Evolutionary conservation across 83 land plant species (phyloP), one percentile per base, ranked within the genome.

Genomic region (Picea abies): DNA sequence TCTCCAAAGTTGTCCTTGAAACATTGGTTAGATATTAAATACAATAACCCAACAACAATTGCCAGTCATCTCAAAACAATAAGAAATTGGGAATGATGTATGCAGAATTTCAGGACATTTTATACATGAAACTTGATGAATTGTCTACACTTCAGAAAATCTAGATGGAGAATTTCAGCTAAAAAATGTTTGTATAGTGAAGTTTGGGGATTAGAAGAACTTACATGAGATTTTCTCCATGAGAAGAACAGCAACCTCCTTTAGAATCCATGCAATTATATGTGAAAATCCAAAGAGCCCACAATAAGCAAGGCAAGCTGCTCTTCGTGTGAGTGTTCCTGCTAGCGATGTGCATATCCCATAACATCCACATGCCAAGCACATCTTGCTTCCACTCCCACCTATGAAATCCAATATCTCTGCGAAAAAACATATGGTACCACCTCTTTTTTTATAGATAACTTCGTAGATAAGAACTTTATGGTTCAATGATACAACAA

Each of bases 301-400:
- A 82, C 96, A 95, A 85, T 95, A 93, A 26, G 90, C 94, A 65
- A 95, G 71, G 37, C 94, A 76, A 4, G 96, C 94, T 2, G 94
- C 91, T 20, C 91, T 87, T 16, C 77, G 72, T n/a, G 90, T 78
- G 79, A 95, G 87, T 12, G 82, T 84, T 7, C 90, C 79, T 22
- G 89, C 92, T 44, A 86, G 88, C 0, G 89, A 90, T 7, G 87
- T 80, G 87, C 97, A 94, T 22, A 84, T 68, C 4, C 90, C 92
- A 80, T 91, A 93, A 14, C 87, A 92, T 78, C 88, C 91, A 81
- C 95, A 94, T 32, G 82, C 65, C 84, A 85, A 83, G 61, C 94
- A 92, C 73, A 75, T 75, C 5, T 75, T 75, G 12, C 44, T 75
- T 23, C 77, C 22, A 0, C 19, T 9, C 12, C 56, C 6, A 0